phyloP scores from a whole-genome alignment of 1,139 yeast genomes.

The Taphrina pruni region DNA sequence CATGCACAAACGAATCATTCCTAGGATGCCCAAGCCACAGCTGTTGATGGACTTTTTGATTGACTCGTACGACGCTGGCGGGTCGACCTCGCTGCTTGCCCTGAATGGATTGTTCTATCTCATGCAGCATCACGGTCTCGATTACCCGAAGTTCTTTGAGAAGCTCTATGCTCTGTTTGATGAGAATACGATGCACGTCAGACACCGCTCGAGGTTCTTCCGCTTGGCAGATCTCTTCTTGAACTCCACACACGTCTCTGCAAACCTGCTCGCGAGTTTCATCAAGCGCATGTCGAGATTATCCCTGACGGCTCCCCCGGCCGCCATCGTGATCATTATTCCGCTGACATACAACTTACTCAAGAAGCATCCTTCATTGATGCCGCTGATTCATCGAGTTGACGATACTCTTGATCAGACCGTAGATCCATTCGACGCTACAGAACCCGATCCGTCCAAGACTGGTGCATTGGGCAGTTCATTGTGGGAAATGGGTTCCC shows the following conservation, averaged over 20 bases:
- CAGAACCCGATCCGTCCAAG: slow-evolving; percentile 72
- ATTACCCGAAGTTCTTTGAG: slow-evolving; percentile 86
- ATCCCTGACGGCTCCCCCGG: slow-evolving; percentile 80
- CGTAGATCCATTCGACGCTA: slow-evolving; percentile 70
- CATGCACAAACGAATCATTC: slow-evolving; percentile 82
- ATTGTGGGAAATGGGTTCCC: slow-evolving; percentile 85
- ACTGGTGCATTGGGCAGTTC: slow-evolving; percentile 85
- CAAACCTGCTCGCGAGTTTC: slow-evolving; percentile 83
- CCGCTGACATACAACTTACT: slow-evolving; percentile 91
- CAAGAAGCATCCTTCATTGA: slow-evolving; percentile 91
- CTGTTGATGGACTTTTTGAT: slow-evolving; percentile 90
- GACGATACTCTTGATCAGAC: slow-evolving; percentile 50
- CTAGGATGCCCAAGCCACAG: slow-evolving; percentile 79
- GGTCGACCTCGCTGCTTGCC: slow-evolving; percentile 60
- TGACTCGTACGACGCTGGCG: slow-evolving; percentile 73
- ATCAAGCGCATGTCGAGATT: slow-evolving; percentile 80
- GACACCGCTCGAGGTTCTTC: slow-evolving; percentile 84
- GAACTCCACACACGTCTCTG: slow-evolving; percentile 85
- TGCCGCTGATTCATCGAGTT: slow-evolving; percentile 77
- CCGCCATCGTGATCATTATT: slow-evolving; percentile 82
- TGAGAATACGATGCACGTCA: slow-evolving; percentile 76
- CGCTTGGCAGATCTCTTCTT: slow-evolving; percentile 84
- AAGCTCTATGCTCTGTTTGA: slow-evolving; percentile 78
- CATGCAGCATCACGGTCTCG: slow-evolving; percentile 81
- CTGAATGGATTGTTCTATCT: slow-evolving; percentile 85